A percentile compares a stretch with the other conserved stretches of the same genome.
Conservation (phyloP, 1,139 yeast species). For the Pichia sp. region DNA sequence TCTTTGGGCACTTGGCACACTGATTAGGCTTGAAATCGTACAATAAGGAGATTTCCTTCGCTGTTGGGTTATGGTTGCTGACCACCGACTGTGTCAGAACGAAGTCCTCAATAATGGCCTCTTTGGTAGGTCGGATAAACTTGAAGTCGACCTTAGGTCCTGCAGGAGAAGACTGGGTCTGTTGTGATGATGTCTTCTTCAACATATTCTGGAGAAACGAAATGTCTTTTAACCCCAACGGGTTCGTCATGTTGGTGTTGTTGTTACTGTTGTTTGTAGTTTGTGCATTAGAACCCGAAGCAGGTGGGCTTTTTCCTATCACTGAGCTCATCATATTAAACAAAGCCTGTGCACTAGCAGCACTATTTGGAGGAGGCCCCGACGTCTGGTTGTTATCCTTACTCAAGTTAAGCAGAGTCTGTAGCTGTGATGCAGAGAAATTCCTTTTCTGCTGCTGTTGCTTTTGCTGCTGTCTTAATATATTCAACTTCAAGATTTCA, state of each 20-base stretch:
- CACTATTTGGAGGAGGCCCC: conserved; percentile 2
- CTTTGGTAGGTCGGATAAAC: conserved; percentile 22
- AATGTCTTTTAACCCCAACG: conserved; percentile 25
- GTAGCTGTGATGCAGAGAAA: conserved; percentile 23
- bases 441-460: conserved; percentile 19
- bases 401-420: conserved; percentile 21
- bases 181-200: conserved; percentile 17
- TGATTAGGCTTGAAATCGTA: conserved; percentile 67
- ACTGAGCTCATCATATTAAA: conserved; percentile 23
- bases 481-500: conserved; percentile 28
- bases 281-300: neutral
- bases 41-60: conserved; percentile 36
- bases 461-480: conserved; percentile 25
- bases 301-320: conserved; percentile 6
- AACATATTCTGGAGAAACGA: conserved; percentile 26
- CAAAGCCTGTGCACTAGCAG: conserved; percentile 19
- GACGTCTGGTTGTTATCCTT: neutral
- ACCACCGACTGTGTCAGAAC: conserved; percentile 38
- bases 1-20: conserved; percentile 85
- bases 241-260: conserved; percentile 10
- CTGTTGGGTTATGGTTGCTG: conserved; percentile 34
- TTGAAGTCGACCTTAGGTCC: conserved; percentile 16
- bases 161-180: neutral
- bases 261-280: neutral
- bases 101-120: conserved; percentile 22